Conservation (phyloP, 208 protist species). For the Acanthamoeba lenticulata region DNA sequence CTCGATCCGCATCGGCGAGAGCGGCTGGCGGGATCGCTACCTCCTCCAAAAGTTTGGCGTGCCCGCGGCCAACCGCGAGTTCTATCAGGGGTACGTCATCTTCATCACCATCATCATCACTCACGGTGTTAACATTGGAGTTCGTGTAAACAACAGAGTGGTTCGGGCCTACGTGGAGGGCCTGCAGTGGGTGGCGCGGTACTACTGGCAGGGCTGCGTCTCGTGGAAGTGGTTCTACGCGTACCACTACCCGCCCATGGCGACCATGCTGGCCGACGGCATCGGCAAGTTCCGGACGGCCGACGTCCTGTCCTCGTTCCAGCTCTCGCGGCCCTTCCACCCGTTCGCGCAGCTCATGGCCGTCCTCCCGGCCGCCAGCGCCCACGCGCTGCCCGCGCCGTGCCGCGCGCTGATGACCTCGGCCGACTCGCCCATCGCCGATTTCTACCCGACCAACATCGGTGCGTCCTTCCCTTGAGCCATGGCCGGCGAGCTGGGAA, state of each 20-base stretch:
- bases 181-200: constrained; percentile 98
- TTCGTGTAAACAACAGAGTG: constrained; percentile 79
- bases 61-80: not conserved
- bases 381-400: constrained; percentile 89
- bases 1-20: not conserved
- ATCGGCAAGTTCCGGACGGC: not conserved
- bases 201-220: constrained; percentile 98
- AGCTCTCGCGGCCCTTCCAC: constrained; percentile 89
- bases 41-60: constrained; percentile 88
- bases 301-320: not conserved
- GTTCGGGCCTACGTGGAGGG: constrained; percentile 95
- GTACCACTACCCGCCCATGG: constrained; percentile 98
- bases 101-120: too few species aligned
- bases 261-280: constrained; percentile 85
- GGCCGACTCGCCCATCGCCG: constrained; percentile 85
- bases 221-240: constrained; percentile 99
- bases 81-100: constrained; percentile 11
- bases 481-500: too few species aligned
- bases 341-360: constrained; percentile 98
- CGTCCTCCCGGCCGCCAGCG: constrained; percentile 92
- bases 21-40: constrained; percentile 90
- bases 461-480: not conserved
- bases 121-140: too few species aligned
- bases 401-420: constrained; percentile 90
- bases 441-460: constrained; percentile 98